phyloP scores from a whole-genome alignment of 176 grass and related monocot species.

The Zizania latifolia region DNA sequence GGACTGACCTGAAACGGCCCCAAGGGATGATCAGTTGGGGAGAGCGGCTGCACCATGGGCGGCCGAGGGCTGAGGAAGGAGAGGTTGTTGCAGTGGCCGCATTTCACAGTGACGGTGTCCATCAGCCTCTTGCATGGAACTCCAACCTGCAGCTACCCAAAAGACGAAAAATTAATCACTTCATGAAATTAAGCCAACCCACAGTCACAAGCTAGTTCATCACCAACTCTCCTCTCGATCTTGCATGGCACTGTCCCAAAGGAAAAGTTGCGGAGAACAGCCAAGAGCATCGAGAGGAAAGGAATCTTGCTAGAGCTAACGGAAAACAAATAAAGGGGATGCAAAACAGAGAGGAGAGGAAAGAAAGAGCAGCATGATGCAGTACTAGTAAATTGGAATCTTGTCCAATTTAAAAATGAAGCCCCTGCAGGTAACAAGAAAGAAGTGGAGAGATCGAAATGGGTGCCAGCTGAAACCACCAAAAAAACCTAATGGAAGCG shows the following conservation, averaged over 20 bases:
- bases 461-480: slow-evolving; percentile 21
- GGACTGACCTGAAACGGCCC: slow-evolving; percentile 39
- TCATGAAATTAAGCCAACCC: slow-evolving; percentile 18
- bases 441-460: slow-evolving; percentile 11
- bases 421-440: slow-evolving; percentile 23
- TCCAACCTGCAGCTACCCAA: slow-evolving; percentile 81
- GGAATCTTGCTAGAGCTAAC: background rate
- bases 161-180: slow-evolving; percentile 36
- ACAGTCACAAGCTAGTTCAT: no score
- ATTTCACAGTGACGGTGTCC: slow-evolving; percentile 84
- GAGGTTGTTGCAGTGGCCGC: slow-evolving; percentile 88
- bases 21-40: slow-evolving; percentile 50
- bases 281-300: background rate
- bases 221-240: no score
- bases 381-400: slow-evolving; percentile 12
- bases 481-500: slow-evolving; percentile 25
- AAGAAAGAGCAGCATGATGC: background rate
- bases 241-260: slow-evolving; percentile 24
- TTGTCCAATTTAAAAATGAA: slow-evolving; percentile 19
- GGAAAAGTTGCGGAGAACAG: background rate
- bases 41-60: slow-evolving; percentile 60
- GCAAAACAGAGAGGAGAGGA: background rate
- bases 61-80: slow-evolving; percentile 66
- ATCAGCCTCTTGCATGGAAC: slow-evolving; percentile 88
- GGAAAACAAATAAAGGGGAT: background rate